phyloP scores from a whole-genome alignment of 257 asterid species.

The Solanum ossicruentum region DNA sequence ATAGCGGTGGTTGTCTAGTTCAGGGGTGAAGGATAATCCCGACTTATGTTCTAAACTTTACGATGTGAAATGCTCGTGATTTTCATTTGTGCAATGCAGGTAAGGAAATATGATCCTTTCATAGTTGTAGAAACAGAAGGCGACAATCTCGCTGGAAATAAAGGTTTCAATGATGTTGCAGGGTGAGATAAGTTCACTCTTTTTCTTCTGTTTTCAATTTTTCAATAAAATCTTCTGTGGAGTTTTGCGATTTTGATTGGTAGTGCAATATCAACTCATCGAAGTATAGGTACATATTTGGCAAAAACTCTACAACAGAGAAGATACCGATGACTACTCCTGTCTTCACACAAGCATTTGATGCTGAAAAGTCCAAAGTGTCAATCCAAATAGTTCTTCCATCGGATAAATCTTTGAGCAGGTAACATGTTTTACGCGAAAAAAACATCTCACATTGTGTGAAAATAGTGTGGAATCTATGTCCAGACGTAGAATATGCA shows the following conservation, averaged over 20 bases:
- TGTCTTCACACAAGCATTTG: constrained; percentile 62
- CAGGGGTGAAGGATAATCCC: background rate
- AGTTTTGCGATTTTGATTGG: background rate
- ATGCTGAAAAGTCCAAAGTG: constrained; percentile 39
- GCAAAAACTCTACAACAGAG: constrained; percentile 64
- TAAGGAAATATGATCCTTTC: constrained; percentile 61
- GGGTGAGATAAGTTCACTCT: constrained; percentile 36
- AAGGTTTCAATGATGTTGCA: constrained; percentile 74
- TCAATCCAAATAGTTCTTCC: constrained; percentile 84
- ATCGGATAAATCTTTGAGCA: constrained; percentile 50
- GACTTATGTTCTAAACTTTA: background rate
- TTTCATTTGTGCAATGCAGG: constrained; percentile 21
- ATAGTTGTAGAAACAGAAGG: constrained; percentile 64
- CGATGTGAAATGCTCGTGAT: background rate
- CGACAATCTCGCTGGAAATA: constrained; percentile 59
- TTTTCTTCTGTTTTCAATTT: background rate
- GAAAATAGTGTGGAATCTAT: background rate
- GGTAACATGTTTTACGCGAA: constrained; percentile 22
- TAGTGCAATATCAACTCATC: background rate
- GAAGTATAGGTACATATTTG: constrained; percentile 61
- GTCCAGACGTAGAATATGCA: background rate
- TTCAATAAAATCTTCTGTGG: background rate
- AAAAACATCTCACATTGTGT: background rate
- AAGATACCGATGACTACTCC: constrained; percentile 93
- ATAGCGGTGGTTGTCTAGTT: background rate